Base-by-base conservation (phyloP, 2,329 filamentous ascomycete species). In the Colletotrichum sp. region DNA sequence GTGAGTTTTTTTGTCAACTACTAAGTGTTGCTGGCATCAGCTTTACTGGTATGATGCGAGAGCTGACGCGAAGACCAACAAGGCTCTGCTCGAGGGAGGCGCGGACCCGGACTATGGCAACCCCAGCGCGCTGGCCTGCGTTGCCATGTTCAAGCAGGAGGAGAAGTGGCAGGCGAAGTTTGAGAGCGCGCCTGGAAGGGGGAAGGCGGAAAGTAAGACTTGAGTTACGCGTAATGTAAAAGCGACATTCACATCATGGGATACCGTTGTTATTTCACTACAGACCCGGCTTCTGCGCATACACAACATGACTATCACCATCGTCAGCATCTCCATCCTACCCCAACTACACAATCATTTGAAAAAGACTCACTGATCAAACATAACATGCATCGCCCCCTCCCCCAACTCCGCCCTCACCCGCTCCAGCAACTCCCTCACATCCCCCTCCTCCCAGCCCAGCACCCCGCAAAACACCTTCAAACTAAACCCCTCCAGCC, bases 21-120 rank as follows among this genome's bases (percentile, higher is more conserved):
- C 34, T 15, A 1, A 36, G 0, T 36, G 1, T 36, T 36, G 15
- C 36, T 39, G 15, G 36, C 36, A 39, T 39, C 0, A 9, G 2
- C 21, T 32, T 0, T 21, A 24, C 12, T 13, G 21, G 39, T 0
- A n/a, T 49, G 39, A 0, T 12, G 18, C 2, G 39, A 49, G 9
- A 34, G 18, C 12, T 68, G 60, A 30, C 39, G 21, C 21, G 21
- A 18, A 26, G 16, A 9, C 32, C 34, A 21, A 21, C 10, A 8
- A 89, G 87, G 86, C 81, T 2, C 82, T 91, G 12, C 79, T 92
- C 3, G 85, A 88, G 68, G 89, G 89, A 0, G 89, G 89, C 3
- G 90, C 90, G 5, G 90, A 92, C 79, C 90, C 90, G 1, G 88
- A 90, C 2, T 83, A 87, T 72, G 90, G 90, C 2, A 81, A 83